Evolutionary conservation across 352 stramenopile species (phyloP).

Genomic region (Phytopythium delawarense): DNA sequence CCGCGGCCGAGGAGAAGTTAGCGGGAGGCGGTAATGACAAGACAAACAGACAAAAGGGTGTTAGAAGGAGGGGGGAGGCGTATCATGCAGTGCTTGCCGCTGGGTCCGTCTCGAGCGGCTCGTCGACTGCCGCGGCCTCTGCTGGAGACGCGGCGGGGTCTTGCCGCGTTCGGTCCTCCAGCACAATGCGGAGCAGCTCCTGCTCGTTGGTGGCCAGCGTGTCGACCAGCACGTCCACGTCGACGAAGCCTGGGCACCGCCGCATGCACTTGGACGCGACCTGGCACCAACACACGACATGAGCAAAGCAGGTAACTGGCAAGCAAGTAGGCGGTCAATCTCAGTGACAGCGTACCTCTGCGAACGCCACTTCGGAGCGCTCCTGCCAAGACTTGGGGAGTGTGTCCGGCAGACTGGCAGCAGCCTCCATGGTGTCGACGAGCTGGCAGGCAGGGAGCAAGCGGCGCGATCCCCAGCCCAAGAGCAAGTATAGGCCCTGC

Average conservation of each 20-base stretch:
- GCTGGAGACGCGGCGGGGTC: neutral
- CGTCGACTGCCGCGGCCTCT: neutral
- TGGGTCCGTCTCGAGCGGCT: neutral
- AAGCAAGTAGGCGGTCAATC: neutral
- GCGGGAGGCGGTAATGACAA: neutral
- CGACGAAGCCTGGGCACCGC: conserved; percentile 22
- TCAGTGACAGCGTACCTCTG: conserved; percentile 24
- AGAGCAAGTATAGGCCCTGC: conserved; percentile 15
- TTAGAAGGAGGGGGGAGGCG: neutral
- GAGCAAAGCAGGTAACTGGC: neutral
- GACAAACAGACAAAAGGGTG: neutral
- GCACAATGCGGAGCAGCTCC: conserved; percentile 21
- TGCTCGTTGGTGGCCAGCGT: conserved; percentile 23
- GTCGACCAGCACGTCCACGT: conserved; percentile 31
- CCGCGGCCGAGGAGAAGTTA: too few species aligned
- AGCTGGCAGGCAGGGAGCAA: conserved; percentile 23
- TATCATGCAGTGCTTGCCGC: neutral
- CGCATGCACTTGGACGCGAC: conserved; percentile 30
- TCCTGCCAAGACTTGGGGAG: conserved; percentile 38
- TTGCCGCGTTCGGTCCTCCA: conserved; percentile 3
- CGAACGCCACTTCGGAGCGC: conserved; percentile 35
- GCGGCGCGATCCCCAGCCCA: conserved; percentile 15
- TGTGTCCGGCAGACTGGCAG: conserved; percentile 28
- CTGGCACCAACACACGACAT: conserved; percentile 11
- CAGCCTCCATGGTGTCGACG: conserved; percentile 28